These are phyloP conservation scores for Rostrohypoxylon terebratum DNA, from an alignment of 495 filamentous ascomycete genomes.

Conservation along the genomic window DNA sequence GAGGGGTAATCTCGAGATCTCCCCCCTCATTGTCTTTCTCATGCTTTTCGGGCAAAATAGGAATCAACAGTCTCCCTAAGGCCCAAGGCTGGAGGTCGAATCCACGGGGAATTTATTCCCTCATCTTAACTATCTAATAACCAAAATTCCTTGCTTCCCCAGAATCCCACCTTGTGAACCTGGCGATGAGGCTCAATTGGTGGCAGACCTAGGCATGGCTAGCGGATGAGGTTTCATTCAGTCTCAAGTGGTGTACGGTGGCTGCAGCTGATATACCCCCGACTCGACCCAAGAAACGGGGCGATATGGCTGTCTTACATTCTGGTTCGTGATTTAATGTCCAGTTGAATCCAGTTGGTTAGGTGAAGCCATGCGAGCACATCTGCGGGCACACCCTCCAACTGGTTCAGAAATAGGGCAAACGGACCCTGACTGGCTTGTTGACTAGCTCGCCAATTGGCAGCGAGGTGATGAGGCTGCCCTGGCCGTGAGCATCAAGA, in stretches of 20 bases:
- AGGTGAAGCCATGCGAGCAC: slow-evolving; percentile 32
- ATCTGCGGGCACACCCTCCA: slow-evolving; percentile 28
- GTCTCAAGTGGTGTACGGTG: slow-evolving; percentile 7
- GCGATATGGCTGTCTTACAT: slow-evolving; percentile 29
- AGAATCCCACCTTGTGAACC: slow-evolving; percentile 38
- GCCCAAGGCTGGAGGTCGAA: slow-evolving; percentile 8
- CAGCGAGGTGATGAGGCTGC: slow-evolving; percentile 36
- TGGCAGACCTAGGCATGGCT: slow-evolving; percentile 5
- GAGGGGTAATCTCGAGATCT: neutral
- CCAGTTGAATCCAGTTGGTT: slow-evolving; percentile 22
- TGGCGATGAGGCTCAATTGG: slow-evolving; percentile 37
- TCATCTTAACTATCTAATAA: slow-evolving; percentile 1
- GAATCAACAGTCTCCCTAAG: neutral
- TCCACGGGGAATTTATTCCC: slow-evolving; percentile 22
- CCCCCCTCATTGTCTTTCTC: slow-evolving; percentile 1
- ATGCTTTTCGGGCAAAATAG: slow-evolving; percentile 17
- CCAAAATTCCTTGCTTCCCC: slow-evolving; percentile 22
- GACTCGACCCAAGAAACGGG: slow-evolving; percentile 44
- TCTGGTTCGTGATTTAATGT: slow-evolving; percentile 16
- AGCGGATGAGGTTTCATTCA: slow-evolving; percentile 19
- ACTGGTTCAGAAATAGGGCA: slow-evolving; percentile 39
- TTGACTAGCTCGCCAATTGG: slow-evolving; percentile 30
- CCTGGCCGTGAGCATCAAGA: slow-evolving; percentile 17
- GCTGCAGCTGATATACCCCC: slow-evolving; percentile 23
- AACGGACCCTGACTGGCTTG: slow-evolving; percentile 17